These are phyloP conservation scores for Oryza officinalis DNA, from an alignment of 176 grass and related monocot genomes.

Conservation along the genomic window DNA sequence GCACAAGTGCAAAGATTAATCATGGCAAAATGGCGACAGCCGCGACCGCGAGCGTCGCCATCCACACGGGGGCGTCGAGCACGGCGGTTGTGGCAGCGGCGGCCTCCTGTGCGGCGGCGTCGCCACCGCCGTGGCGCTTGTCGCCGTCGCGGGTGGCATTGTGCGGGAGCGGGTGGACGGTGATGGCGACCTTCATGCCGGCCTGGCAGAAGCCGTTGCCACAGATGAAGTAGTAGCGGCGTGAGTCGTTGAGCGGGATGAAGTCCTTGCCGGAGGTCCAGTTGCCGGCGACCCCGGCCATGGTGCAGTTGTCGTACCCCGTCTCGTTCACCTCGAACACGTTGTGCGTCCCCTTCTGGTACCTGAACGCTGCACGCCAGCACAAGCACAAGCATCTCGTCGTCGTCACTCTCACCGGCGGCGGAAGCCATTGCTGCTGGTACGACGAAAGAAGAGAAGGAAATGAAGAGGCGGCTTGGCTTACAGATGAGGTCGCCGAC, in stretches of 20 bases:
- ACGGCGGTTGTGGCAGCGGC: not conserved
- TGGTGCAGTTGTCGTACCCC: slow-evolving; percentile 88
- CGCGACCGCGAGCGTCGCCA: not conserved
- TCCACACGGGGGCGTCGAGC: not conserved
- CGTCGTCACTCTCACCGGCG: not conserved
- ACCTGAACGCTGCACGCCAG: slow-evolving; percentile 64
- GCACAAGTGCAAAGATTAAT: not conserved
- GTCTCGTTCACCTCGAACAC: slow-evolving; percentile 90
- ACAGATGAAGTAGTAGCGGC: slow-evolving; percentile 82
- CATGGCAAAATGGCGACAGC: not conserved
- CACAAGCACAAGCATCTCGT: no score
- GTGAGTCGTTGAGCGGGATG: slow-evolving; percentile 56
- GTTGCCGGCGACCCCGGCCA: slow-evolving; percentile 72
- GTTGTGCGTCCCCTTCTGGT: slow-evolving; percentile 80
- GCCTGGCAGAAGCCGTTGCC: slow-evolving; percentile 75
- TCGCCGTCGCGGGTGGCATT: slow-evolving; percentile 2
- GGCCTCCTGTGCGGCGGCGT: not conserved
- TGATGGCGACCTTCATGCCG: slow-evolving; percentile 78
- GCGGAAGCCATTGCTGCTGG: not conserved
- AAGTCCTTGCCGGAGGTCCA: slow-evolving; percentile 96
- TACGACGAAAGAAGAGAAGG: not conserved
- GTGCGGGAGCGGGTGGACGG: slow-evolving; percentile 36
- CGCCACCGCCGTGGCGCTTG: not conserved
- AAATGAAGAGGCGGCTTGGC: not conserved
- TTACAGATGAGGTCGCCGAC: slow-evolving; percentile 88